Percentiles rank a stretch among this genome's conserved stretches.
phyloP scores from a whole-genome alignment of 2,329 filamentous ascomycete genomes.

The Arachnomyces sp. region DNA sequence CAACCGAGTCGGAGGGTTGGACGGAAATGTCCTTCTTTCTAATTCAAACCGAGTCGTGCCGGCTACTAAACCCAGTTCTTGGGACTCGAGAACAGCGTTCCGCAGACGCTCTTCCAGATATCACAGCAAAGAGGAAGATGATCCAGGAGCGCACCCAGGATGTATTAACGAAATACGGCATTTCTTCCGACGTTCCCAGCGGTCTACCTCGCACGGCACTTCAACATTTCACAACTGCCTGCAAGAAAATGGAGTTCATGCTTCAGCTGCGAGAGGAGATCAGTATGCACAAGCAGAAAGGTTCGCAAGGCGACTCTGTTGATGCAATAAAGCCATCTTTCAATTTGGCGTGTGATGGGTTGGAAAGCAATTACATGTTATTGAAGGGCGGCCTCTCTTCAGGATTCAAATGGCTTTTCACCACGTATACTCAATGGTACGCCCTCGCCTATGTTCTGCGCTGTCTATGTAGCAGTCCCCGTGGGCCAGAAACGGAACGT shows the following conservation, averaged over 20 bases:
- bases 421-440: constrained; percentile 16
- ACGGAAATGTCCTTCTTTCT: constrained; percentile 16
- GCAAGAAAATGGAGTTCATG: constrained; percentile 13
- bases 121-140: constrained; percentile 7
- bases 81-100: constrained; percentile 7
- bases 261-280: constrained; percentile 20
- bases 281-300: too few species aligned
- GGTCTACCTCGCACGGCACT: constrained; percentile 20
- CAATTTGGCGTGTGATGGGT: constrained; percentile 11
- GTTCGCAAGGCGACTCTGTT: too few species aligned
- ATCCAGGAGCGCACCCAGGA: constrained; percentile 8
- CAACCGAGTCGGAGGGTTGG: constrained; percentile 9
- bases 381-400: constrained; percentile 8
- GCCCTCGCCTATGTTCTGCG: constrained; percentile 16
- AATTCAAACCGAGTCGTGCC: constrained; percentile 16
- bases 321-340: too few species aligned
- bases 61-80: constrained; percentile 12
- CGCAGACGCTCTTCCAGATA: constrained; percentile 7
- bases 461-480: constrained; percentile 11
- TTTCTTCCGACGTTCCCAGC: constrained; percentile 42
- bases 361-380: constrained; percentile 9
- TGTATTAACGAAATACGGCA: constrained; percentile 19
- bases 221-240: constrained; percentile 10
- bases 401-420: constrained; percentile 15
- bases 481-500: constrained; percentile 9